A percentile compares a stretch with the other conserved stretches of the same genome.
Evolutionary conservation across 768 basidiomycete species (phyloP).

Genomic region (Tylopilus cervinicoccineus): DNA sequence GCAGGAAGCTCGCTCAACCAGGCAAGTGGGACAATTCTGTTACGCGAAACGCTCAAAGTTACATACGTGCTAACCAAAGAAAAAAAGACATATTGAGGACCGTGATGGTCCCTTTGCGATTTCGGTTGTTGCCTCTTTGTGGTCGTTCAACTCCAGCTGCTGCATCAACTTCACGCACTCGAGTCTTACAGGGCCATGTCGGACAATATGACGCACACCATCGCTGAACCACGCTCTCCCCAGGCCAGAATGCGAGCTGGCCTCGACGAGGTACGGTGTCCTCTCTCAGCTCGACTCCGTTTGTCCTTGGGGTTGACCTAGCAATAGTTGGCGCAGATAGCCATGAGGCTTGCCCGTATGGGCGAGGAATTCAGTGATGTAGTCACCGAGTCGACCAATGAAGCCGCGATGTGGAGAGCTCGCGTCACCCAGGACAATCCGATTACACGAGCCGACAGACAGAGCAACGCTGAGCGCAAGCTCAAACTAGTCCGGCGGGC

Average conservation of each 20-base stretch:
- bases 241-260: slow-evolving; percentile 18
- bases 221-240: slow-evolving; percentile 12
- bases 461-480: slow-evolving; percentile 31
- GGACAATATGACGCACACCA: not conserved
- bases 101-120: slow-evolving; percentile 8
- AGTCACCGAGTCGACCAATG: slow-evolving; percentile 20
- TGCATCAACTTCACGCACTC: not conserved
- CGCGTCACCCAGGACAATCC: slow-evolving; percentile 34
- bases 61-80: slow-evolving; percentile 13
- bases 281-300: not conserved
- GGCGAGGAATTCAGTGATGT: slow-evolving; percentile 29
- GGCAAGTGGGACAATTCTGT: slow-evolving; percentile 16
- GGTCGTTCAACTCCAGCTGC: not conserved
- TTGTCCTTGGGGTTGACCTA: not conserved
- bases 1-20: slow-evolving; percentile 11
- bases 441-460: slow-evolving; percentile 29
- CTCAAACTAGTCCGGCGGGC: slow-evolving; percentile 36
- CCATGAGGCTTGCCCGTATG: slow-evolving; percentile 24
- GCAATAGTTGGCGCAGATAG: slow-evolving; percentile 25
- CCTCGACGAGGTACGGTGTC: slow-evolving; percentile 25
- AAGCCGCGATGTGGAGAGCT: slow-evolving; percentile 17
- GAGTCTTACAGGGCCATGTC: slow-evolving; percentile 3
- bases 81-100: not conserved
- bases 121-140: slow-evolving; percentile 1
- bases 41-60: slow-evolving; percentile 9